Evolutionary conservation across 495 filamentous ascomycete genomes (phyloP).

Genomic region (Clohesyomyces aquaticus): DNA sequence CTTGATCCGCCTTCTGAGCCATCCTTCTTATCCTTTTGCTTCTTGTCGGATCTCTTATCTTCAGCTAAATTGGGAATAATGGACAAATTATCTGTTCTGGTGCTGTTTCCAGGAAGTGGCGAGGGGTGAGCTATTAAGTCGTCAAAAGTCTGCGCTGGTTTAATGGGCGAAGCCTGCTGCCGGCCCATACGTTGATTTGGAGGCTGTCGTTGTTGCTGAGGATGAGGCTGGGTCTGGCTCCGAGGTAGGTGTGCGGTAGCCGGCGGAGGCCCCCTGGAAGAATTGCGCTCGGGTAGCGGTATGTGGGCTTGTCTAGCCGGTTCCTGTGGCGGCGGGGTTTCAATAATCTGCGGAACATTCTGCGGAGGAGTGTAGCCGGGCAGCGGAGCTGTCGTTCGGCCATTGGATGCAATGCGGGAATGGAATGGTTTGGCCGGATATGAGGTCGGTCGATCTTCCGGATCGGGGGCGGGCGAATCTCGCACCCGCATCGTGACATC

Average conservation of each 20-base stretch:
- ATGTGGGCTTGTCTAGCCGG: slow-evolving; percentile 26
- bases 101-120: slow-evolving; percentile 70
- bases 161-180: slow-evolving; percentile 32
- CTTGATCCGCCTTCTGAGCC: slow-evolving; percentile 54
- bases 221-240: slow-evolving; percentile 6
- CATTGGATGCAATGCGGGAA: slow-evolving; percentile 49
- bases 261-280: slow-evolving; percentile 39
- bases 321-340: slow-evolving; percentile 46
- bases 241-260: slow-evolving; percentile 14
- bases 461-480: slow-evolving; percentile 11
- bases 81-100: slow-evolving; percentile 75
- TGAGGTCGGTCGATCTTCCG: slow-evolving; percentile 23
- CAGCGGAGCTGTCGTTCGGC: slow-evolving; percentile 49
- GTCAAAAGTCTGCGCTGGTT: slow-evolving; percentile 55
- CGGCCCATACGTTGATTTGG: slow-evolving; percentile 5
- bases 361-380: slow-evolving; percentile 43
- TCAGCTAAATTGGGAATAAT: slow-evolving; percentile 79
- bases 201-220: slow-evolving; percentile 31
- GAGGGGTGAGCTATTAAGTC: slow-evolving; percentile 67
- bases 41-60: slow-evolving; percentile 67
- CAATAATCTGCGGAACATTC: slow-evolving; percentile 48
- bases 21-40: slow-evolving; percentile 59
- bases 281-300: slow-evolving; percentile 46
- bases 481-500: slow-evolving; percentile 6
- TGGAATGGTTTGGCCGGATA: slow-evolving; percentile 44